Conservation (phyloP, 1,139 yeast species). For the Taphrina sp. region DNA sequence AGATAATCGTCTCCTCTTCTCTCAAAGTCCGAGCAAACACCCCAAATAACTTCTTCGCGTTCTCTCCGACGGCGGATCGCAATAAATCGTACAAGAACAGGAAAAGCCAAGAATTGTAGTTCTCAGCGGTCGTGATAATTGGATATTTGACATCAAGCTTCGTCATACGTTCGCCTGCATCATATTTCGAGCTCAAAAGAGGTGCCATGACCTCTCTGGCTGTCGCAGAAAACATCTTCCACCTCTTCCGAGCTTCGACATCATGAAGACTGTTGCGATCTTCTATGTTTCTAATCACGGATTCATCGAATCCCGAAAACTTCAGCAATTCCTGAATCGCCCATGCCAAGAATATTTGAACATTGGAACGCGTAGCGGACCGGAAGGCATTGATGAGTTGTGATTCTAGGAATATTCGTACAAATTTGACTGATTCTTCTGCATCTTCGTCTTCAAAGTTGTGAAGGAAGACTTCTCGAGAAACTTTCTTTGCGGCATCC, state of each 20-base stretch:
- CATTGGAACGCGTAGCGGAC: slow-evolving; percentile 84
- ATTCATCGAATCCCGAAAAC: slow-evolving; percentile 56
- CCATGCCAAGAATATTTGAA: slow-evolving; percentile 79
- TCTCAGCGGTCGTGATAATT: slow-evolving; percentile 48
- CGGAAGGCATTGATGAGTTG: slow-evolving; percentile 76
- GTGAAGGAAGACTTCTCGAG: slow-evolving; percentile 53
- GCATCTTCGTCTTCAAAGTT: slow-evolving; percentile 56
- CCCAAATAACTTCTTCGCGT: slow-evolving; percentile 56
- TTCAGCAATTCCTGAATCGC: slow-evolving; percentile 84
- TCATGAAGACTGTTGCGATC: slow-evolving; percentile 21
- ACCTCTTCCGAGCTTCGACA: slow-evolving; percentile 45
- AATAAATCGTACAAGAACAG: slow-evolving; percentile 65
- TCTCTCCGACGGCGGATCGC: slow-evolving; percentile 47
- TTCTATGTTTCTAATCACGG: slow-evolving; percentile 40
- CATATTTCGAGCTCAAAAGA: slow-evolving; percentile 66
- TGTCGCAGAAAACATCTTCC: slow-evolving; percentile 65
- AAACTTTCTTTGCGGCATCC: slow-evolving; percentile 51
- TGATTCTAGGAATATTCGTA: slow-evolving; percentile 64
- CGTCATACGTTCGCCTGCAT: slow-evolving; percentile 51
- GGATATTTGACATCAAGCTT: slow-evolving; percentile 52
- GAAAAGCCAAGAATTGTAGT: slow-evolving; percentile 65
- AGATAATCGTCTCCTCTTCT: slow-evolving; percentile 55
- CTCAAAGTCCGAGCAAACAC: slow-evolving; percentile 64
- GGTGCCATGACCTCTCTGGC: slow-evolving; percentile 77
- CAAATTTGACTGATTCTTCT: slow-evolving; percentile 63